Conservation (phyloP, 2,329 filamentous ascomycete genomes). For the Colletotrichum cordylinicola region DNA sequence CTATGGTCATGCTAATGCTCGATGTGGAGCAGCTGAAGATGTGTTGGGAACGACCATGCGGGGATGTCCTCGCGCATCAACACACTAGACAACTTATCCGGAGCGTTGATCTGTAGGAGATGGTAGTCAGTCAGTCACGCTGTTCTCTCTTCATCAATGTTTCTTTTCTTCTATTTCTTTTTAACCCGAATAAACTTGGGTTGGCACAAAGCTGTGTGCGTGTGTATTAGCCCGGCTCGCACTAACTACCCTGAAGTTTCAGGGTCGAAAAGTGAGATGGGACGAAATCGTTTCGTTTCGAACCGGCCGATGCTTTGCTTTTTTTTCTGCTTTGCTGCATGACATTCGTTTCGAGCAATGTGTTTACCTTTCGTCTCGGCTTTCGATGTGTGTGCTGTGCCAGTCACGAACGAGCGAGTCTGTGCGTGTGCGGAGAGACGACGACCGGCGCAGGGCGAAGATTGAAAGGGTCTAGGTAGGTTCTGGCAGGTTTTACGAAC, state of each 20-base stretch:
- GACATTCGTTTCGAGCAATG: neutral
- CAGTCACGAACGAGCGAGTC: neutral
- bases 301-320: neutral
- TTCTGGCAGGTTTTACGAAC: neutral
- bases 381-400: neutral
- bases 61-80: slow-evolving; percentile 4
- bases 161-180: neutral
- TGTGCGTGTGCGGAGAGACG: neutral
- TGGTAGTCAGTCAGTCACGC: neutral
- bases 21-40: neutral
- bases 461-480: neutral
- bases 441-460: neutral
- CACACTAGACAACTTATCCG: neutral
- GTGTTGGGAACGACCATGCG: neutral
- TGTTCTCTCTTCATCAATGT: neutral
- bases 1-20: neutral
- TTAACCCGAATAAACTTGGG: neutral
- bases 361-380: neutral
- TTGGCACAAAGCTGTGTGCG: neutral
- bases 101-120: neutral
- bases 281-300: slow-evolving; percentile 1
- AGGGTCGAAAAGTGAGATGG: neutral
- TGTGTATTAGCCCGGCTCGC: neutral
- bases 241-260: neutral
- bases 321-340: neutral